Evolutionary conservation across 768 basidiomycete species (phyloP).

Genomic region (Termitomyces sp.): DNA sequence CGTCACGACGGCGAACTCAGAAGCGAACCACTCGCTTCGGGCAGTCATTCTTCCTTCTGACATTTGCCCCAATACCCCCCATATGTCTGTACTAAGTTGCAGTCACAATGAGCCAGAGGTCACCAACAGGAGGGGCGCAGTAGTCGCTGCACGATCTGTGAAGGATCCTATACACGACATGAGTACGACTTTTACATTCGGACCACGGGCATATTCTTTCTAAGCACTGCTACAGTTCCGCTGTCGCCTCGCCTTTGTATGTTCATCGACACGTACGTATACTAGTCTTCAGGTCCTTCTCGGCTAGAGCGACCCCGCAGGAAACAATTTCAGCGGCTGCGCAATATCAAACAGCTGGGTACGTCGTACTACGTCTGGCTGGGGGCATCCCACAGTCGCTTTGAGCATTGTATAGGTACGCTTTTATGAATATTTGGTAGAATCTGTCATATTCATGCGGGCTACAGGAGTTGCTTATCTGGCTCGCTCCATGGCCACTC

Average conservation of each 20-base stretch:
- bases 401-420: conserved; percentile 79
- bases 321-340: conserved; percentile 70
- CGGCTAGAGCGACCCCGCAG: conserved; percentile 25
- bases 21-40: not conserved
- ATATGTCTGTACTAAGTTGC: not conserved
- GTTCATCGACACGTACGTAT: conserved; percentile 67
- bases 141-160: not conserved
- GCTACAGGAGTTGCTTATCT: conserved; percentile 67
- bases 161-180: conserved; percentile 6
- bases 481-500: conserved; percentile 55
- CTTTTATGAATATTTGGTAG: not conserved
- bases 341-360: conserved; percentile 77
- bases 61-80: not conserved
- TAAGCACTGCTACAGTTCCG: conserved; percentile 23
- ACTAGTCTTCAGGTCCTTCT: not conserved
- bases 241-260: conserved; percentile 26
- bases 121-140: not conserved
- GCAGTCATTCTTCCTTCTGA: not conserved
- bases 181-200: not conserved
- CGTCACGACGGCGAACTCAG: not conserved
- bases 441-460: not conserved
- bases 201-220: not conserved
- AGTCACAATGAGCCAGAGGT: not conserved
- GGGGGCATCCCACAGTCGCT: conserved; percentile 73
- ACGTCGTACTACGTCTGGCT: conserved; percentile 73